These are phyloP conservation scores for Sapria himalayana DNA, from an alignment of 345 rosid species.

Conservation along the genomic window DNA sequence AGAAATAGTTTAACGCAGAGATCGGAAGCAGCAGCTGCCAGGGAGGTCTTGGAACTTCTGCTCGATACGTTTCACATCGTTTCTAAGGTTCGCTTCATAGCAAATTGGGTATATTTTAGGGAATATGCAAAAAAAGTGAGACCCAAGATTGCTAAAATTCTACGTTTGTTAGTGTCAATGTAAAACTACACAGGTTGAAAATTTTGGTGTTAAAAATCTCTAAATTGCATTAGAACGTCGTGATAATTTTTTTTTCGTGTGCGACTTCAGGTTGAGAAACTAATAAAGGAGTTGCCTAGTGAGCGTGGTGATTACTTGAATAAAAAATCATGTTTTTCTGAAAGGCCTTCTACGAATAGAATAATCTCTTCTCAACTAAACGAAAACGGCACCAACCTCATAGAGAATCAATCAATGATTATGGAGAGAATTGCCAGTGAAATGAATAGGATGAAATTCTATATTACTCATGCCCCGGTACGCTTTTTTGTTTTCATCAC, in stretches of 20 bases:
- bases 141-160: no score
- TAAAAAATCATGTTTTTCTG: conserved; percentile 29
- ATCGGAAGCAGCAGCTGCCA: conserved; percentile 76
- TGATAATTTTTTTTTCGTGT: not conserved
- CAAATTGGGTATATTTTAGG: no score
- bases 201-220: no score
- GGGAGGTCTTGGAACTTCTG: conserved; percentile 71
- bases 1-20: conserved; percentile 73
- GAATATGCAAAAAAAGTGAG: no score
- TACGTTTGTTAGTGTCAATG: no score
- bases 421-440: conserved; percentile 94
- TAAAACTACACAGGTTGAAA: no score
- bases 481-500: no score
- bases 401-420: conserved; percentile 95
- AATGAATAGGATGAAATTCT: conserved; percentile 92
- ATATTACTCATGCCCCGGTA: conserved; percentile 87
- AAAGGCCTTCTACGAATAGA: conserved; percentile 21
- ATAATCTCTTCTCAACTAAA: conserved; percentile 20
- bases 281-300: conserved; percentile 76
- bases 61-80: conserved; percentile 91
- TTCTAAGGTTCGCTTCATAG: no score
- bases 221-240: no score
- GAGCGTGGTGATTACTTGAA: conserved; percentile 68
- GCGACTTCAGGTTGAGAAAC: conserved; percentile 65
- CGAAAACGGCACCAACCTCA: conserved; percentile 57